These are phyloP conservation scores for Saccharomycopsis synnaedendra DNA, from an alignment of 805 yeast species.

Conservation along the genomic window DNA sequence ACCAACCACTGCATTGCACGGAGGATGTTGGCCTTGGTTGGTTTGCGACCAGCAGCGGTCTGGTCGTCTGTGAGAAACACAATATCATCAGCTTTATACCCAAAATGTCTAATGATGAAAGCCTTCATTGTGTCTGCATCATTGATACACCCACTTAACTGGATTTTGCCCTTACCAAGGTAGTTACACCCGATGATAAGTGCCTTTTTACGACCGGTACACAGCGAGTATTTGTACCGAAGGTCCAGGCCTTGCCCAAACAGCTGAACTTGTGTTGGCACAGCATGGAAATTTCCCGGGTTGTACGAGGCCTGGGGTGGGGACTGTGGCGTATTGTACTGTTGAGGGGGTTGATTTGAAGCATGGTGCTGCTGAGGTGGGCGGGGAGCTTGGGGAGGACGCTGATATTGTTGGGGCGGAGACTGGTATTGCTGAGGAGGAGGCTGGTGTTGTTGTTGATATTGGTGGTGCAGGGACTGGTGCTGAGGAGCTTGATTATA, in stretches of 20 bases:
- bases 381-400: neutral
- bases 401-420: neutral
- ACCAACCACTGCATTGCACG: constrained; percentile 80
- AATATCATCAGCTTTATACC: constrained; percentile 43
- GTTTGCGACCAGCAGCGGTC: constrained; percentile 36
- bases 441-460: neutral
- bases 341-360: neutral
- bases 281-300: neutral
- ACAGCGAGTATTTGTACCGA: constrained; percentile 41
- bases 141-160: constrained; percentile 69
- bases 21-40: constrained; percentile 59
- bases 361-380: neutral
- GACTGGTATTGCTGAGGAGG: neutral
- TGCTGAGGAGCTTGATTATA: no score
- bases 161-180: constrained; percentile 38
- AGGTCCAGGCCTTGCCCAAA: neutral
- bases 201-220: constrained; percentile 67
- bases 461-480: neutral
- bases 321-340: neutral
- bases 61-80: constrained; percentile 52
- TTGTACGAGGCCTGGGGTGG: neutral
- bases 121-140: constrained; percentile 45
- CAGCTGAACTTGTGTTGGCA: neutral
- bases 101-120: constrained; percentile 31
- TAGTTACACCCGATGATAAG: constrained; percentile 71